Evolutionary conservation across 2,329 filamentous ascomycete genomes (phyloP), one percentile per base, ranked within the genome.

Genomic region (Colletotrichum sp.): DNA sequence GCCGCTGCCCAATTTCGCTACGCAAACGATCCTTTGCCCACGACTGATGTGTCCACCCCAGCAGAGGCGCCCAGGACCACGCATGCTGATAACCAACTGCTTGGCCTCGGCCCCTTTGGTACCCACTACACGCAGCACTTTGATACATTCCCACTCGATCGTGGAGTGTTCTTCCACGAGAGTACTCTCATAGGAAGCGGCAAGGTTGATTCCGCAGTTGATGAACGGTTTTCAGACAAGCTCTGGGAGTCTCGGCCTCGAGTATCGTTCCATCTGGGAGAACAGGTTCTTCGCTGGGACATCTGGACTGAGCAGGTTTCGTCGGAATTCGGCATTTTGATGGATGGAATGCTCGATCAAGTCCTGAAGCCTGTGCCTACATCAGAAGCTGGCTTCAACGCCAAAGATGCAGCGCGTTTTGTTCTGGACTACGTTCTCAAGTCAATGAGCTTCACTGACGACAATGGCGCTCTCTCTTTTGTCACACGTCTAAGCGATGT

Each of bases 61-160:
- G 32, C 70, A 5, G 57, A 65, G 60, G 76, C 75, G 15, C 52
- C 55, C 7, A 78, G 80, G 26, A 34, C 59, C 8, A 10, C n/a
- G 7, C 34, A 30, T 13, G 30, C 34, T 34, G 65, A 69, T 7
- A 52, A 26, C 7, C 68, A 78, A 49, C 67, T 78, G 18, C 64
- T 75, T 13, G 91, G 91, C 1, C 83, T 94, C 9, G 91, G 89
- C 0, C 90, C 91, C 1, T 92, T 91, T 80, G 92, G 92, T 2
- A 91, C 90, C 2, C 86, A 88, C 28, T 93, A 93, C 80, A 90
- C 91, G 0, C 87, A 90, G 39, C 89, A 93, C 79, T 94, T 94
- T 77, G 91, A 93, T 62, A 82, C 91, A 6, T 92, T 92, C 69
- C 91, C 92, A 21, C 83, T 93, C 34, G 88, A 90, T 52, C 79